phyloP scores from a whole-genome alignment of 2,329 filamentous ascomycete species.

The Colletotrichum abscissum region DNA sequence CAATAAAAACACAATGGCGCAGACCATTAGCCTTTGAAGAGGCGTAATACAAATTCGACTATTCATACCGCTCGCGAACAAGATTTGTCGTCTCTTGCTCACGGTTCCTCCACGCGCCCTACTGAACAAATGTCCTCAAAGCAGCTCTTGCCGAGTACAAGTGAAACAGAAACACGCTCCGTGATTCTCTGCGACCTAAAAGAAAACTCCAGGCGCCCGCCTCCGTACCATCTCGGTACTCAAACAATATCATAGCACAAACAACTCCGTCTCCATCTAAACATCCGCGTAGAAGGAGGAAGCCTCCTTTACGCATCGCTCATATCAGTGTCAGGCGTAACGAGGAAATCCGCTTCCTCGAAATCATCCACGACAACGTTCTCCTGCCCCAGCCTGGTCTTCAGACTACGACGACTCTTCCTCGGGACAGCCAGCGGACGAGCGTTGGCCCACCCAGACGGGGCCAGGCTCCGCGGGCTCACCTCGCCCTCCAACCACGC shows the following conservation, averaged over 20 bases:
- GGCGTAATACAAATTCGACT: constrained; percentile 3
- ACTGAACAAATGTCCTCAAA: constrained; percentile 33
- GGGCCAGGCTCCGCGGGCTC: constrained; percentile 52
- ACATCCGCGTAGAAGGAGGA: background rate
- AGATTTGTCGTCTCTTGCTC: background rate
- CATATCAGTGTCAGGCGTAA: constrained; percentile 57
- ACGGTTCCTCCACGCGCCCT: background rate
- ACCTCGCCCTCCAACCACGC: constrained; percentile 51
- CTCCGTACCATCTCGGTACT: background rate
- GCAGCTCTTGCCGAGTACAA: constrained; percentile 38
- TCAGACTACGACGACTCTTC: constrained; percentile 38
- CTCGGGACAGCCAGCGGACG: constrained; percentile 62
- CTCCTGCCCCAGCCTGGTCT: constrained; percentile 53
- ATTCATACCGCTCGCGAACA: background rate
- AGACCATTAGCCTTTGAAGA: background rate
- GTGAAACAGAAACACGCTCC: constrained; percentile 7
- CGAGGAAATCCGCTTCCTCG: constrained; percentile 75
- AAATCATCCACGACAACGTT: constrained; percentile 68
- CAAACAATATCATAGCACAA: constrained; percentile 5
- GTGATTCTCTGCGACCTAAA: background rate
- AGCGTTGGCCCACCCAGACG: constrained; percentile 50
- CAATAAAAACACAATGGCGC: background rate
- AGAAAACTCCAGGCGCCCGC: constrained; percentile 13
- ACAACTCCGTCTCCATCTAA: background rate
- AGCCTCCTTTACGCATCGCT: constrained; percentile 41